Evolutionary conservation across 2,329 filamentous ascomycete genomes (phyloP).

Genomic region (Apiospora phragmitis): DNA sequence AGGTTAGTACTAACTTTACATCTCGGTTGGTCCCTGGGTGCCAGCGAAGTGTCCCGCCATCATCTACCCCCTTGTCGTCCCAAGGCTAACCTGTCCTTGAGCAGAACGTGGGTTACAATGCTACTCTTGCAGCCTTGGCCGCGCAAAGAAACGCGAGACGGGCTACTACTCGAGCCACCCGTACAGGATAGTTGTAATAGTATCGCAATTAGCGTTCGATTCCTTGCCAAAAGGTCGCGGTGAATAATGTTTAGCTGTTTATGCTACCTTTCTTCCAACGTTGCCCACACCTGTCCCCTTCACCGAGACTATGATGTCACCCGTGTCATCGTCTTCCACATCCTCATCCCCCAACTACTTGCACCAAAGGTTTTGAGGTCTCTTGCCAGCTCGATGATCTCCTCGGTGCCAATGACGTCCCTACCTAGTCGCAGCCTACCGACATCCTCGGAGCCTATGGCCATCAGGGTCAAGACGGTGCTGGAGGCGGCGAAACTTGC

Average conservation of each 20-base stretch:
- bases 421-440: slow-evolving; percentile 80
- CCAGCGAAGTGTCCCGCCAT: background rate
- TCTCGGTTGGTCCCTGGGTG: background rate
- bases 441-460: slow-evolving; percentile 96
- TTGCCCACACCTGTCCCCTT: slow-evolving; percentile 94
- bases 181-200: slow-evolving; percentile 13
- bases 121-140: slow-evolving; percentile 52
- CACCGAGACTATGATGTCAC: slow-evolving; percentile 82
- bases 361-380: slow-evolving; percentile 88
- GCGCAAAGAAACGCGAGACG: slow-evolving; percentile 43
- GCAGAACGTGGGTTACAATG: slow-evolving; percentile 55
- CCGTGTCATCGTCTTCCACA: slow-evolving; percentile 63
- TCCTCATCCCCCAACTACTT: slow-evolving; percentile 86
- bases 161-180: slow-evolving; percentile 26
- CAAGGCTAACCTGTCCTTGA: background rate
- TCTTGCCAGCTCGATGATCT: slow-evolving; percentile 75
- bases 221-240: slow-evolving; percentile 23
- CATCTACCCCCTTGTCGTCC: background rate
- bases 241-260: slow-evolving; percentile 27
- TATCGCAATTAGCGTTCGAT: background rate
- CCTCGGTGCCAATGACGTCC: slow-evolving; percentile 79
- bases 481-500: slow-evolving; percentile 70
- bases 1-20: background rate
- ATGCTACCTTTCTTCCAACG: slow-evolving; percentile 84
- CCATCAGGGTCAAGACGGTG: slow-evolving; percentile 86